Evolutionary conservation across 1,284 basidiomycete species (phyloP).

Genomic region (Marasmius tenuissimus): DNA sequence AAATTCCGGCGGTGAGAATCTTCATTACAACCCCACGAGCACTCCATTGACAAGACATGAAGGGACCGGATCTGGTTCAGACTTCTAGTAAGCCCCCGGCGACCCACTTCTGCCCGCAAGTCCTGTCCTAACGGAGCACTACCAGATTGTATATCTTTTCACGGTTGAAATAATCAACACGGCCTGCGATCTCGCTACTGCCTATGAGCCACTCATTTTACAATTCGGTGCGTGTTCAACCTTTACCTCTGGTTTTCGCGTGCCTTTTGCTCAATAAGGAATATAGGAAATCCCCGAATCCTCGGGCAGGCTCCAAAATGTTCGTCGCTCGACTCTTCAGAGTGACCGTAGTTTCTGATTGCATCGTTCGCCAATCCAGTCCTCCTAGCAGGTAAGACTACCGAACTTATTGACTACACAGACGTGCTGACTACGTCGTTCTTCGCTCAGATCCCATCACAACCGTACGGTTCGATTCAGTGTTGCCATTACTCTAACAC

Average conservation of each 20-base stretch:
- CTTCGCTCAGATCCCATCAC: not conserved
- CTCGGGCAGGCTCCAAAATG: not conserved
- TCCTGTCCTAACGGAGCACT: not conserved
- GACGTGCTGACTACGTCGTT: not conserved
- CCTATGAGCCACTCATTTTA: not conserved
- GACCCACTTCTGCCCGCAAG: not conserved
- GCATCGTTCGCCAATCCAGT: not conserved
- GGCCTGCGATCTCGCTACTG: not conserved
- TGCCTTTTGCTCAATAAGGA: not conserved
- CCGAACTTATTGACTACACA: not conserved
- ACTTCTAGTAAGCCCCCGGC: not conserved
- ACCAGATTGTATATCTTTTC: not conserved
- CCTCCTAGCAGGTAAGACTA: not conserved
- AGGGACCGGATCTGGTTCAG: conserved; percentile 1
- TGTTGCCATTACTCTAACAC: not conserved
- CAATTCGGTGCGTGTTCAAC: not conserved
- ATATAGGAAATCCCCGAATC: not conserved
- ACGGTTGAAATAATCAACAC: not conserved
- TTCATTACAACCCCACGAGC: not conserved
- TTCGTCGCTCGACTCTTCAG: not conserved
- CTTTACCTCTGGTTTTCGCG: no score
- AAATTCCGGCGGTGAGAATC: not conserved
- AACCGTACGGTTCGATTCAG: not conserved
- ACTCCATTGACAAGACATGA: not conserved
- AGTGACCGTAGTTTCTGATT: no score